phyloP scores from a whole-genome alignment of 345 rosid species.

The Rhizophora apiculata region DNA sequence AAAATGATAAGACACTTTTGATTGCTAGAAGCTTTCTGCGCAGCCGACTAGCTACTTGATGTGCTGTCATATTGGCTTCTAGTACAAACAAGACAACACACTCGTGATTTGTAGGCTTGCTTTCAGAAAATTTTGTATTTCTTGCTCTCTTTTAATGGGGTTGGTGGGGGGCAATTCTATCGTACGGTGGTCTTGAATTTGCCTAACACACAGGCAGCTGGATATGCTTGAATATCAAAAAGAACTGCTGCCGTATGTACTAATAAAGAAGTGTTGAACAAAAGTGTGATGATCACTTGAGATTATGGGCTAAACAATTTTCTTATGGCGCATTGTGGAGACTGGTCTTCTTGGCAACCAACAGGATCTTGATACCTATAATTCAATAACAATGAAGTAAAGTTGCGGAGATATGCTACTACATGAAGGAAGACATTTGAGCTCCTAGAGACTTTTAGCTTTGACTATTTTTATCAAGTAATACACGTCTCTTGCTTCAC shows the following conservation, averaged over 20 bases:
- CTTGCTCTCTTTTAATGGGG: conserved; percentile 11
- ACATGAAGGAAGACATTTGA: too few relatives aligned
- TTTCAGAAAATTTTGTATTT: conserved; percentile 1
- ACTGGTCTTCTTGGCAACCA: background rate
- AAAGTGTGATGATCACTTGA: background rate
- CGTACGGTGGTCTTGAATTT: conserved; percentile 1
- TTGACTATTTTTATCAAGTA: too few relatives aligned
- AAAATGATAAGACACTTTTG: too few relatives aligned
- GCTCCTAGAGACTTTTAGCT: too few relatives aligned
- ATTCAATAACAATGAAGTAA: background rate
- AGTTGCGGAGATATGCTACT: background rate
- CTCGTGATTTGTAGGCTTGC: background rate
- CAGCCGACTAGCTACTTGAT: too few relatives aligned
- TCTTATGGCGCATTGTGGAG: background rate
- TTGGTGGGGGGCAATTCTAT: conserved; percentile 4
- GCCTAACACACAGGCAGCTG: background rate
- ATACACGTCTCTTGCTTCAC: too few relatives aligned
- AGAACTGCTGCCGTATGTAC: too few relatives aligned
- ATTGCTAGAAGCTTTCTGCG: too few relatives aligned
- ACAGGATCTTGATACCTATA: background rate
- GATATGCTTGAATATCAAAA: too few relatives aligned
- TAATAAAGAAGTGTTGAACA: background rate
- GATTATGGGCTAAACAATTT: background rate
- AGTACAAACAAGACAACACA: background rate
- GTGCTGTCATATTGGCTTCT: too few relatives aligned